phyloP scores from a whole-genome alignment of 2,329 filamentous ascomycete genomes.

The Aspergillus ochraceoroseus region DNA sequence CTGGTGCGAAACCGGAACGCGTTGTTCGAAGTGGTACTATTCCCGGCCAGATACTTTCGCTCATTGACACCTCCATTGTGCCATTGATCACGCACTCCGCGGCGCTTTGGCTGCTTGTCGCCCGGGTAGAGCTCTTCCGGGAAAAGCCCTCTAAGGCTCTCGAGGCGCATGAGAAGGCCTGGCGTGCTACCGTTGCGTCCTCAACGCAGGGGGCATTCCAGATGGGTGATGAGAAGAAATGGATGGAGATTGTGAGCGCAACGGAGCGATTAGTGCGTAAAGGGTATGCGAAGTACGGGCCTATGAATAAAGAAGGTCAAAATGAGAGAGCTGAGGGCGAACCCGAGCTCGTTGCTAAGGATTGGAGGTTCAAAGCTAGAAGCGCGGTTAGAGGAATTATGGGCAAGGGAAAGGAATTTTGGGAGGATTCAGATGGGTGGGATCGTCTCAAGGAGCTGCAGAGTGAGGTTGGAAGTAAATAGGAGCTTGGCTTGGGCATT shows the following conservation, averaged over 20 bases:
- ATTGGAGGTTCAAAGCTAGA: constrained; percentile 84
- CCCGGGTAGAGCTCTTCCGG: constrained; percentile 68
- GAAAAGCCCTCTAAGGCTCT: constrained; percentile 66
- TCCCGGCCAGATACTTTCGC: constrained; percentile 53
- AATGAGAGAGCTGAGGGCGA: constrained; percentile 40
- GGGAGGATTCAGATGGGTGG: constrained; percentile 63
- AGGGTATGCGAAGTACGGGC: constrained; percentile 74
- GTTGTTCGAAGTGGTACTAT: constrained; percentile 52
- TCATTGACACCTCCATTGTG: constrained; percentile 69
- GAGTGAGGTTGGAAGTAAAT: constrained; percentile 30
- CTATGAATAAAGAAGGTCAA: constrained; percentile 54
- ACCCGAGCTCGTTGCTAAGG: constrained; percentile 63
- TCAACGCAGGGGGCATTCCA: constrained; percentile 44
- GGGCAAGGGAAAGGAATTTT: constrained; percentile 72
- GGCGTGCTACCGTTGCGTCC: constrained; percentile 61
- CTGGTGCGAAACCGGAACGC: constrained; percentile 19
- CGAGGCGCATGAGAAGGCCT: constrained; percentile 82
- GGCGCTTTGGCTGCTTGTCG: constrained; percentile 70
- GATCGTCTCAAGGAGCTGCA: constrained; percentile 37
- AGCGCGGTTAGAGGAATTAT: constrained; percentile 79
- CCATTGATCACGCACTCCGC: constrained; percentile 79
- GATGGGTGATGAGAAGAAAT: constrained; percentile 58
- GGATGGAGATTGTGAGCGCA: constrained; percentile 67
- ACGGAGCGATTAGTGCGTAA: constrained; percentile 73
- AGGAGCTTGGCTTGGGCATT: constrained; percentile 1